Evolutionary conservation across 2,329 filamentous ascomycete species (phyloP), one percentile per base, ranked within the genome.

Genomic region (Hymenoscyphus scutula): DNA sequence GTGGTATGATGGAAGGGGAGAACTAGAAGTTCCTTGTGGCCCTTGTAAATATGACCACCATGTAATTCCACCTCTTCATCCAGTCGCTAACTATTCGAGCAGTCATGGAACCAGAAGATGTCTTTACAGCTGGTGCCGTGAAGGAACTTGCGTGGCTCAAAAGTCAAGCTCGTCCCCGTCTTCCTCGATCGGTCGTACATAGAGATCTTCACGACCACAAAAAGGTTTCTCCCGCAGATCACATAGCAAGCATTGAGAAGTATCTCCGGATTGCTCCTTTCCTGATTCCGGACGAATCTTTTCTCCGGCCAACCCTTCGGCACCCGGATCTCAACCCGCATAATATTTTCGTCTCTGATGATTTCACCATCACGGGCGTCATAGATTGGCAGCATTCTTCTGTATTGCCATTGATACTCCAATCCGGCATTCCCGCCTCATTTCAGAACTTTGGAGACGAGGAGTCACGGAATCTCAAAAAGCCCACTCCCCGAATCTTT

Each of bases 361-460:
- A 72, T 32, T 68, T 71, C 56, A 71, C 74, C 7, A 74, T 79
- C 25, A 69, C 68, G 30, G 64, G 74, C 32, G 63, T 79, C 1
- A 77, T 79, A 38, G 77, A 80, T 63, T 79, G 76, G 77, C 76
- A 79, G 66, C 71, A 78, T 65, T 69, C 68, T 45, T 53, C 70
- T 2, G 67, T 73, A 29, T 72, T 77, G n/a, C 77, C 76, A 3
- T 73, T 74, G 10, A 74, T 76, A 56, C 69, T 77, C 5, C 68
- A 71, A 13, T 70, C 74, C 38, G 74, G 75, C 2, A 76, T 80
- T 55, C 77, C 77, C 27, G 68, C 69, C 6, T 65, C 66, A 30
- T 76, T 80, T 63, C 72, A 78, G 64, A 79, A 79, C 61, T 78
- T 77, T 64, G 67, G 69, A 53, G 51, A 62, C 19, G 59, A 58